A percentile compares a stretch with the other conserved stretches of the same genome.
These are phyloP conservation scores for Artemisia tridentata DNA, from an alignment of 129 eudicot species.

Conservation along the genomic window DNA sequence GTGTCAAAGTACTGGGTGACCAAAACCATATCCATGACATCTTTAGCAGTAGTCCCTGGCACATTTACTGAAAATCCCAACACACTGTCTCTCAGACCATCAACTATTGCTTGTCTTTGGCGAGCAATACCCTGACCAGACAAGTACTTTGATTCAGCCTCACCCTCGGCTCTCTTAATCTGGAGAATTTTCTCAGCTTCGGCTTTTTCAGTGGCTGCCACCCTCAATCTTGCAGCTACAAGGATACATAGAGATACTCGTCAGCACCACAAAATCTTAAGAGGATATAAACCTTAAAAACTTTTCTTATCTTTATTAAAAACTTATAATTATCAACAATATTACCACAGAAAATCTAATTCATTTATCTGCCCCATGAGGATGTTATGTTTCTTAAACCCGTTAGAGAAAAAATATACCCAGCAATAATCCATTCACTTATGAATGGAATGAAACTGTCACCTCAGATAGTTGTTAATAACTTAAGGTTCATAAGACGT, in stretches of 20 bases:
- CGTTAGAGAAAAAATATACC: too few relatives aligned
- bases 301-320: too few relatives aligned
- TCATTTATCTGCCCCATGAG: too few relatives aligned
- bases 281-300: too few relatives aligned
- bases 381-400: too few relatives aligned
- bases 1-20: constrained; percentile 92
- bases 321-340: too few relatives aligned
- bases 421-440: not conserved
- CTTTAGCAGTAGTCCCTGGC: constrained; percentile 89
- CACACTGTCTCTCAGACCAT: constrained; percentile 85
- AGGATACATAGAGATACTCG: not conserved
- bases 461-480: too few relatives aligned
- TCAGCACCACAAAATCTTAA: not conserved
- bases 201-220: constrained; percentile 87
- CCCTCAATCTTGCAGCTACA: constrained; percentile 81
- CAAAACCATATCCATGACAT: constrained; percentile 93
- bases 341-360: too few relatives aligned
- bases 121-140: constrained; percentile 91
- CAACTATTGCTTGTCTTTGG: constrained; percentile 89
- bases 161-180: constrained; percentile 89
- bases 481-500: too few relatives aligned
- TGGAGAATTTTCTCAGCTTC: constrained; percentile 90
- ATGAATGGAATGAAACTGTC: too few relatives aligned
- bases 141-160: constrained; percentile 80
- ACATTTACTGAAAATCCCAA: constrained; percentile 83